Conservation (phyloP, 192 early-diverging fungal species). For the Coemansia sp. region DNA sequence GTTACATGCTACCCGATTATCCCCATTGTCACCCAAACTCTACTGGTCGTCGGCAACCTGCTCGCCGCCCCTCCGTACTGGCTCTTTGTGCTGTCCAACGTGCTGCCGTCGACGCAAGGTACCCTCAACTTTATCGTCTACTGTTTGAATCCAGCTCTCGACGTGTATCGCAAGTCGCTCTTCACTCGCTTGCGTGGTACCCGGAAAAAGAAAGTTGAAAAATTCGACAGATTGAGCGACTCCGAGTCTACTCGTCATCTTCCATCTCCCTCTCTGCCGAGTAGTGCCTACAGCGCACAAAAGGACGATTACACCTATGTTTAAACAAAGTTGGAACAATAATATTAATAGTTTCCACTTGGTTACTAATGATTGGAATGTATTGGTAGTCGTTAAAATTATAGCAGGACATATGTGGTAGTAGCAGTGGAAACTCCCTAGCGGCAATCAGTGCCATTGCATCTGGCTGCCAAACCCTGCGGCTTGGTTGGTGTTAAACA, state of each 20-base stretch:
- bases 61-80: constrained; percentile 10
- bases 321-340: neutral
- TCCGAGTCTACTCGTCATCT: neutral
- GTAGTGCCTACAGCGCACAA: constrained; percentile 9
- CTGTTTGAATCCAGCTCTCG: constrained; percentile 20
- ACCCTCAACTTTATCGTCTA: constrained; percentile 23
- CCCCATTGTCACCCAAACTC: constrained; percentile 8
- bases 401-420: no score
- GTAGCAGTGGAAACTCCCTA: neutral
- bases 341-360: neutral
- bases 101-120: constrained; percentile 19
- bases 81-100: constrained; percentile 16
- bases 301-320: constrained; percentile 10
- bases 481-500: constrained; percentile 22
- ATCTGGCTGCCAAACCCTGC: constrained; percentile 28
- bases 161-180: constrained; percentile 16
- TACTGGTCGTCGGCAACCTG: constrained; percentile 4
- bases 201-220: constrained; percentile 2
- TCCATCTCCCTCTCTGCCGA: constrained; percentile 6
- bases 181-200: constrained; percentile 1
- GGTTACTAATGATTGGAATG: neutral
- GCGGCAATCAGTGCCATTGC: constrained; percentile 22
- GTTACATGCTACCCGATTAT: constrained; percentile 26
- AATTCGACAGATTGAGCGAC: constrained; percentile 13
- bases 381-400: neutral